Evolutionary conservation across 306 rosid species (phyloP).

Genomic region (Malus domestica): ASM211411v1 NC_041791.1:36902501-36903000

Average conservation of each 20-base stretch:
- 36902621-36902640: slow-evolving; percentile 93
- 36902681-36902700: slow-evolving; percentile 46
- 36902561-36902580: slow-evolving; percentile 89
- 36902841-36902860: slow-evolving; percentile 5
- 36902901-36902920: slow-evolving; percentile 7
- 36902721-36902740: slow-evolving; percentile 81
- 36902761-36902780: slow-evolving; percentile 11
- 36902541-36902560: slow-evolving; percentile 58
- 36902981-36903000: slow-evolving; percentile 83
- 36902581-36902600: slow-evolving; percentile 99
- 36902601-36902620: slow-evolving; percentile 84
- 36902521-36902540: slow-evolving; percentile 12
- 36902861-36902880: slow-evolving; percentile 78
- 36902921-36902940: slow-evolving; percentile 47
- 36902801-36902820: background rate
- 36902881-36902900: slow-evolving; percentile 48
- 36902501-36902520: background rate
- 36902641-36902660: slow-evolving; percentile 59
- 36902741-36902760: slow-evolving; percentile 17
- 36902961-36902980: slow-evolving; percentile 87
- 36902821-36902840: slow-evolving; percentile 1
- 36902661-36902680: slow-evolving; percentile 42
- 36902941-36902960: slow-evolving; percentile 76
- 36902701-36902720: slow-evolving; percentile 77
- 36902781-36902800: slow-evolving; percentile 7